These are phyloP conservation scores for Pisolithus microcarpus DNA, from an alignment of 768 basidiomycete genomes.

Conservation along the genomic window DNA sequence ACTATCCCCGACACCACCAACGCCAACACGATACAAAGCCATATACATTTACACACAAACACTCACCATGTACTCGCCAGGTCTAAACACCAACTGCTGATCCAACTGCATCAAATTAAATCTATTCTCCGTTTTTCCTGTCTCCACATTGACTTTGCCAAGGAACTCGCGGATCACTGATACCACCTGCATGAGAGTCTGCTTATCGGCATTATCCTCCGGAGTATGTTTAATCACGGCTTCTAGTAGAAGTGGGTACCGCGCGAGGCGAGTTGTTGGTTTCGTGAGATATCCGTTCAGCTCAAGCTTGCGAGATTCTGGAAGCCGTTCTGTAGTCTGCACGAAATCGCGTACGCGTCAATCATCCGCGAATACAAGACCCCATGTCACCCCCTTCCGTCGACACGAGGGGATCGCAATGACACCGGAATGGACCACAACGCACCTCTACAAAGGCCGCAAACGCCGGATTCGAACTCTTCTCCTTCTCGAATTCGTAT, in stretches of 20 bases:
- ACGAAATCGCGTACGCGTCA: constrained; percentile 1
- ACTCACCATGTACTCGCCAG: constrained; percentile 82
- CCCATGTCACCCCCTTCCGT: neutral
- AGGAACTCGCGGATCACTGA: constrained; percentile 75
- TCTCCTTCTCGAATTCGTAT: constrained; percentile 99
- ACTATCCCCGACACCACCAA: neutral
- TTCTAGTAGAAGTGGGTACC: constrained; percentile 89
- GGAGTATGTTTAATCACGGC: constrained; percentile 90
- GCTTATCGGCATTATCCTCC: constrained; percentile 84
- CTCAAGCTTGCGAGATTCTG: constrained; percentile 94
- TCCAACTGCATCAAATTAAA: constrained; percentile 94
- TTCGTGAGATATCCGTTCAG: constrained; percentile 97
- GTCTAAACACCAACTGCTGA: constrained; percentile 82
- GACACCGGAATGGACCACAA: neutral
- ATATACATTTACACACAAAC: constrained; percentile 8
- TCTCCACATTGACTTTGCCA: constrained; percentile 83
- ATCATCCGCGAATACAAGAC: neutral
- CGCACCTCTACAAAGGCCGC: constrained; percentile 90
- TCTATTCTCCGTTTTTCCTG: constrained; percentile 91
- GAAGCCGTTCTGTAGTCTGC: constrained; percentile 83
- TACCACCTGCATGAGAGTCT: constrained; percentile 67
- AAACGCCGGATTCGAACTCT: constrained; percentile 85
- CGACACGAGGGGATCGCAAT: neutral
- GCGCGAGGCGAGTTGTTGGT: constrained; percentile 94
- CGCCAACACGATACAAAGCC: neutral